Evolutionary conservation across 768 basidiomycete species (phyloP), one percentile per base, ranked within the genome.

Genomic region (Hemileccinum impolitum): DNA sequence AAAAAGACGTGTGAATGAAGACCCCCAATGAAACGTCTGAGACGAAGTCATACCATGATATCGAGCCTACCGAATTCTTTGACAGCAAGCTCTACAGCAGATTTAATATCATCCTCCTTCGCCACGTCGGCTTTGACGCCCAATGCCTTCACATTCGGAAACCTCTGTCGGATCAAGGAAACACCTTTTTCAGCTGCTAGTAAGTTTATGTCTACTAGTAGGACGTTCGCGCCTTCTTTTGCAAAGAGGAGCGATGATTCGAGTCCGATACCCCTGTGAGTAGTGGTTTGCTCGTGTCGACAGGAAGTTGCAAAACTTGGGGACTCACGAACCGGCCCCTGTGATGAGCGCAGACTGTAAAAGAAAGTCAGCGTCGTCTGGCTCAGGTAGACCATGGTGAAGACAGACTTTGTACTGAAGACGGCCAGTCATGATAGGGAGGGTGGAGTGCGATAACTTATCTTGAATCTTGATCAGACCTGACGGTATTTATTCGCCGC

Each of bases 171-270:
- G 65, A 98, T 85, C 39, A 85, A 62, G 25, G 72, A 75, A 15
- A 78, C 83, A 3, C 77, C 84, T 45, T 78, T 84, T 65, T 91
- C 72, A 4, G 82, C 93, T 21, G 83, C 87, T 18, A 76, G 70
- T 19, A 83, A 56, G 68, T 94, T 96, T 66, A 98, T 82, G 66
- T 99, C 96, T 30, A 84, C 88, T 38, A 94, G 80, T 38, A 97
- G 65, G 52, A 98, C 83, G 59, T 85, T 81, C n/a, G 93, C 93
- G 21, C 95, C 94, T 67, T 99, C 96, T 53, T 81, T 79, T 2
- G 95, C 95, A 66, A 99, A 99, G 39, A 97, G 79, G 52, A 97
- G 76, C n/a, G 93, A 84, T 0, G 94, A 88, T 72, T 99, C 94
- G 41, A 98, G 80, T 23, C 96, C 96, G 67, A 99, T 96, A 1